Evolutionary conservation across 2,329 filamentous ascomycete genomes (phyloP).

Genomic region (Aspergillus neoniger): DNA sequence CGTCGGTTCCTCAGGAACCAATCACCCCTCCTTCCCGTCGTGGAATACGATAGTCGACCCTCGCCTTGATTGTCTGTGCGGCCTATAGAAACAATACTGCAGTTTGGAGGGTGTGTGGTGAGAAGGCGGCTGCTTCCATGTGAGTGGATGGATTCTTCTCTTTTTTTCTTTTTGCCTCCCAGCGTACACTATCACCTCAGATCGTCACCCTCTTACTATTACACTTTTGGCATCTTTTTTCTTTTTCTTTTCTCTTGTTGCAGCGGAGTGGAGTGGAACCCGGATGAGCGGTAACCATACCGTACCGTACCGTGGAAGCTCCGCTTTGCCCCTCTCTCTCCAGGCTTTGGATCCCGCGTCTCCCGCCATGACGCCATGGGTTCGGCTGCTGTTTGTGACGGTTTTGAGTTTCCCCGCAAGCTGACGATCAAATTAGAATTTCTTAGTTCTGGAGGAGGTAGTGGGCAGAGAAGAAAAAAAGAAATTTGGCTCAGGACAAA

Average conservation of each 20-base stretch:
- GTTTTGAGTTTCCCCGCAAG: conserved; percentile 20
- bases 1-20: conserved; percentile 12
- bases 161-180: not conserved
- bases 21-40: not conserved
- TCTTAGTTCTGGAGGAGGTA: no score
- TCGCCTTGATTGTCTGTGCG: not conserved
- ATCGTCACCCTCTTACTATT: not conserved
- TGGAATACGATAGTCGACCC: not conserved
- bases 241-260: not conserved
- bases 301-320: conserved; percentile 14
- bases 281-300: conserved; percentile 9
- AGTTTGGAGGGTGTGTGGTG: not conserved
- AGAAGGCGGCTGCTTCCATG: not conserved
- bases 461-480: not conserved
- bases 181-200: not conserved
- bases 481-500: not conserved
- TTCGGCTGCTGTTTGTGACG: conserved; percentile 10
- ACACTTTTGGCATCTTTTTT: not conserved
- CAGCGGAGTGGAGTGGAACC: conserved; percentile 5
- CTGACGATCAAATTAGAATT: conserved; percentile 13
- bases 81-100: not conserved
- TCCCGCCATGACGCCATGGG: conserved; percentile 24
- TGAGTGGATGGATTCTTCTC: not conserved
- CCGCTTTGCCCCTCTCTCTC: conserved; percentile 3
- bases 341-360: conserved; percentile 10